Evolutionary conservation across 768 basidiomycete genomes (phyloP).

Genomic region (Termitomyces sp.): DNA sequence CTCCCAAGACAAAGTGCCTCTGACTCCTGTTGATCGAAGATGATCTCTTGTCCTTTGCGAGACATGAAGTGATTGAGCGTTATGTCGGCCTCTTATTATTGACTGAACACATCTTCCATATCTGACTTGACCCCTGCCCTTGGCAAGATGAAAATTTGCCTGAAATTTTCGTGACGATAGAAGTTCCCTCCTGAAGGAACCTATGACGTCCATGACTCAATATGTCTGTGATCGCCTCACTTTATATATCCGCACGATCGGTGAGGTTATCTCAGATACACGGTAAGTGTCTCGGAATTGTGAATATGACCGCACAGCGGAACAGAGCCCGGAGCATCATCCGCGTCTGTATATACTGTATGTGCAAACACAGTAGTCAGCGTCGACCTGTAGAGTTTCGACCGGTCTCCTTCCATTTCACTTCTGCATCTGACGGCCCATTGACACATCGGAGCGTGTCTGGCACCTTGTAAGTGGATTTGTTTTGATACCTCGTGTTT

Average conservation of each 20-base stretch:
- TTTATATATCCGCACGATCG: conserved; percentile 4
- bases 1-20: background rate
- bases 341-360: conserved; percentile 4
- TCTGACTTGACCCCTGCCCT: background rate
- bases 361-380: conserved; percentile 3
- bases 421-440: conserved; percentile 14
- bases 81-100: background rate
- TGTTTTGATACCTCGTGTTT: conserved; percentile 74
- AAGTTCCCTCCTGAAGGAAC: too few species aligned
- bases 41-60: background rate
- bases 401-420: conserved; percentile 1
- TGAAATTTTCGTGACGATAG: background rate
- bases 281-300: conserved; percentile 10
- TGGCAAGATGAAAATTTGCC: background rate
- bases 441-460: conserved; percentile 38
- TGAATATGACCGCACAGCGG: conserved; percentile 2
- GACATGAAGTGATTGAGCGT: background rate
- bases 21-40: too few species aligned
- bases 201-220: background rate
- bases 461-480: conserved; percentile 35
- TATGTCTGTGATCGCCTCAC: conserved; percentile 7
- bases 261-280: conserved; percentile 7
- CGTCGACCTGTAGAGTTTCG: background rate
- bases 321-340: conserved; percentile 1
- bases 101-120: too few species aligned